Evolutionary conservation across 2,329 filamentous ascomycete species (phyloP).

Genomic region (Paracamarosporium sp.): DNA sequence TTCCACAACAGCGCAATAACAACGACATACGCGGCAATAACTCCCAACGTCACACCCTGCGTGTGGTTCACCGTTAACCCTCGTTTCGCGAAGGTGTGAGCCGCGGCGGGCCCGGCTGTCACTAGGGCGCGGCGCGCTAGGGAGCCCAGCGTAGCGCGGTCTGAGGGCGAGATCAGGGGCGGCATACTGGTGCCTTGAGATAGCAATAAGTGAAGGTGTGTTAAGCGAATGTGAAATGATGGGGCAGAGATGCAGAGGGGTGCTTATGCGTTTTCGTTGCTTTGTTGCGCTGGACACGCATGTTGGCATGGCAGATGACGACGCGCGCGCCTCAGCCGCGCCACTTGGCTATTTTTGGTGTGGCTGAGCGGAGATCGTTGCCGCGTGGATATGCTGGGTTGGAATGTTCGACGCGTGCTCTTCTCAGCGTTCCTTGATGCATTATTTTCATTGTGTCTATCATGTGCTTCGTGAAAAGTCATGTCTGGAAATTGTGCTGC

Average conservation of each 20-base stretch:
- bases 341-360: slow-evolving; percentile 4
- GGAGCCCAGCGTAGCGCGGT: slow-evolving; percentile 21
- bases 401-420: too few relatives aligned
- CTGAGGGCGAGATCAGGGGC: slow-evolving; percentile 23
- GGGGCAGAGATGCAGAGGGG: too few relatives aligned
- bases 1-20: slow-evolving; percentile 81
- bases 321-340: slow-evolving; percentile 3
- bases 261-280: not conserved
- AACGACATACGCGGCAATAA: slow-evolving; percentile 75
- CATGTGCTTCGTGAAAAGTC: too few relatives aligned
- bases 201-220: slow-evolving; percentile 1
- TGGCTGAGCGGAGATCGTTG: slow-evolving; percentile 1
- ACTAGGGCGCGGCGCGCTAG: slow-evolving; percentile 37
- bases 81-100: slow-evolving; percentile 50
- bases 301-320: slow-evolving; percentile 9
- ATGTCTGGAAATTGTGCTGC: too few relatives aligned
- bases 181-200: slow-evolving; percentile 19
- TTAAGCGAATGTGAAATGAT: not conserved
- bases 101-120: slow-evolving; percentile 32
- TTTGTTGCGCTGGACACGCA: not conserved
- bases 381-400: too few relatives aligned
- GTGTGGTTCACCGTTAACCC: slow-evolving; percentile 69
- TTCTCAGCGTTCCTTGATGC: not conserved
- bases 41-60: slow-evolving; percentile 72
- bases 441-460: too few relatives aligned